Evolutionary conservation across 2,329 filamentous ascomycete genomes (phyloP), one percentile per base, ranked within the genome.

Genomic region (Zymoseptoria crescenta): DNA sequence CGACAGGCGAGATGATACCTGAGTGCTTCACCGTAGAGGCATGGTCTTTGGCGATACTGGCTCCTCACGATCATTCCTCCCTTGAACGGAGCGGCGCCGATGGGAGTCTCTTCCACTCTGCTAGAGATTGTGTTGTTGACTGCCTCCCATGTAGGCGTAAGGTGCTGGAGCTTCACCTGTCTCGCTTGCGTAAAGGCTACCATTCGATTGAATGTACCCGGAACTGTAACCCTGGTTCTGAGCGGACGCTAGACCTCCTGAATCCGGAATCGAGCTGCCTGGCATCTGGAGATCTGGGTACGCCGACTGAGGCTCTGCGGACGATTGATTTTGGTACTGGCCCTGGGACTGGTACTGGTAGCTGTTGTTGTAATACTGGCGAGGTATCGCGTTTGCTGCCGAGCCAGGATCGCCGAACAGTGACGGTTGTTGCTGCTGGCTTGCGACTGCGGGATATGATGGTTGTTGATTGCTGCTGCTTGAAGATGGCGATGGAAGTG

Each of bases 381-480:
- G 52, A 16, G 62, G 62, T 10, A 64, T 57, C 29, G 62, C 58
- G 53, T 56, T 64, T 45, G 60, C 55, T 24, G 56, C 58, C 24
- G 60, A 54, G n/a, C 62, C 62, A 5, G 62, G 58, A 55, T 62
- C 62, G 52, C 62, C 62, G 41, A 62, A 64, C 20, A 64, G 48
- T 10, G 57, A 58, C 9, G 59, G 59, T 13, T 52, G 41, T 27
- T 54, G 52, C 21, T 58, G 60, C 50, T 62, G 62, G 10, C 54
- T 50, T 4, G 58, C 58, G 28, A 29, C 51, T 27, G 56, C 52
- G 6, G 60, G 56, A 45, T 62, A 64, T 9, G 60, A 56, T 10
- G 55, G 61, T 19, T 60, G 62, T 30, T 57, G 55, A 51, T 58
- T 60, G 50, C 56, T 59, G 10, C 57, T 52, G 27, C 58, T 62